Evolutionary conservation across 768 basidiomycete genomes (phyloP), one percentile per base, ranked within the genome.

Genomic region (Tylopilus vinaceipallidus): DNA sequence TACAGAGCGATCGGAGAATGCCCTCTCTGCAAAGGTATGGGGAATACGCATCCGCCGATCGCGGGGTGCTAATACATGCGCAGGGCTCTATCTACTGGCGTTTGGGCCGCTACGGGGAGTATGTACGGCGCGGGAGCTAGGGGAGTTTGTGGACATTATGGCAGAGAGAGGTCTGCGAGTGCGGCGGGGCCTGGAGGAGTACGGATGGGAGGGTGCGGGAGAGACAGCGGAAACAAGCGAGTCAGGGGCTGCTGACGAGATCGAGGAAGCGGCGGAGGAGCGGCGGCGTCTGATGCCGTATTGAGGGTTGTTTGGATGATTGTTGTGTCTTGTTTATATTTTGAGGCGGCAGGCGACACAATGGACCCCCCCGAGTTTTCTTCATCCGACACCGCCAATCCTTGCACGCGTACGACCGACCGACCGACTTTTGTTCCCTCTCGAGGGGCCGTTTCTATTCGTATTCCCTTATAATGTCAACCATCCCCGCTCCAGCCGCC

Each of bases 61-160:
- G 6, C 26, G 6, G 46, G 20, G 40, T 16, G 56, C 61, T 58
- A 45, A 62, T 43, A 46, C 42, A 36, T 24, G 30, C 17, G 20
- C 62, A 91, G 89, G 83, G 40, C 67, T 92, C 38, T 91, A 91
- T 74, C 69, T 92, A 53, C 56, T 89, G 39, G 90, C 88, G 16
- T 92, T 91, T 68, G 81, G 83, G 45, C 77, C 81, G 3, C 71
- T 92, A 47, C 79, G 89, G 24, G 63, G 71, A 3, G 82, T 77
- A 42, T 91, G 91, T 65, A 75, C 69, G 41, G 56, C 67, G 16
- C 67, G 70, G 14, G 89, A 92, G 64, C 71, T 92, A 54, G 75
- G 74, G 43, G 73, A 62, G 19, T 75, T 86, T 45, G 83, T 74
- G 41, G 87, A 89, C 48, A 78, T 79, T 4, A 92, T 92, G 90